These are phyloP conservation scores for Fusarium ramigenum DNA, from an alignment of 2,329 filamentous ascomycete genomes.

Conservation along the genomic window DNA sequence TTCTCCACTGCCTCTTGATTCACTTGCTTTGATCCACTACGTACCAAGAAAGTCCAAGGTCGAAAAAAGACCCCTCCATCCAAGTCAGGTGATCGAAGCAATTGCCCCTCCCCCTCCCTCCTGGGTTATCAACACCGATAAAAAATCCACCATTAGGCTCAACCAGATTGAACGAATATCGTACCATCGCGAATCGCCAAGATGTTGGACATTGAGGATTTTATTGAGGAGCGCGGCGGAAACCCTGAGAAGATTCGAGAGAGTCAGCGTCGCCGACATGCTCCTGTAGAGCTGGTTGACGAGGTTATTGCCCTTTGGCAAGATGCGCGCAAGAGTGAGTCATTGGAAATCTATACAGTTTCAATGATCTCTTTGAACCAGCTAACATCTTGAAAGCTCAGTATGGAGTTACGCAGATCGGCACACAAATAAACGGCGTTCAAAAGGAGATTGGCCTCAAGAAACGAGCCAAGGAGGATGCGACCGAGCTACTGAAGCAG, in stretches of 20 bases:
- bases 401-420: constrained; percentile 82
- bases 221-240: constrained; percentile 87
- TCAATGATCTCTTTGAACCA: not conserved
- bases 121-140: constrained; percentile 34
- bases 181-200: constrained; percentile 38
- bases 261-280: constrained; percentile 84
- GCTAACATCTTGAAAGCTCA: constrained; percentile 57
- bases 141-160: constrained; percentile 38
- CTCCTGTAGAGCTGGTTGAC: constrained; percentile 85
- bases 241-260: constrained; percentile 92
- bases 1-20: not conserved
- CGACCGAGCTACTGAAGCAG: constrained; percentile 78
- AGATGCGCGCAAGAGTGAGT: constrained; percentile 76
- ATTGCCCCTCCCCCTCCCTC: constrained; percentile 44
- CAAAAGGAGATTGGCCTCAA: constrained; percentile 91
- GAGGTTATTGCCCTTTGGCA: constrained; percentile 89
- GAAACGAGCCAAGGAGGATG: constrained; percentile 95
- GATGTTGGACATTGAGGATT: constrained; percentile 82
- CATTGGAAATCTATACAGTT: constrained; percentile 16
- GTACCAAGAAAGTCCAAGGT: not conserved
- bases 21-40: too few relatives aligned
- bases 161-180: constrained; percentile 24
- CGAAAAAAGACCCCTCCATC: constrained; percentile 23
- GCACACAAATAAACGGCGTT: constrained; percentile 84
- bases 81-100: constrained; percentile 38